Conservation (phyloP, 1,284 basidiomycete species). For the Leccinum colubrinum region DNA sequence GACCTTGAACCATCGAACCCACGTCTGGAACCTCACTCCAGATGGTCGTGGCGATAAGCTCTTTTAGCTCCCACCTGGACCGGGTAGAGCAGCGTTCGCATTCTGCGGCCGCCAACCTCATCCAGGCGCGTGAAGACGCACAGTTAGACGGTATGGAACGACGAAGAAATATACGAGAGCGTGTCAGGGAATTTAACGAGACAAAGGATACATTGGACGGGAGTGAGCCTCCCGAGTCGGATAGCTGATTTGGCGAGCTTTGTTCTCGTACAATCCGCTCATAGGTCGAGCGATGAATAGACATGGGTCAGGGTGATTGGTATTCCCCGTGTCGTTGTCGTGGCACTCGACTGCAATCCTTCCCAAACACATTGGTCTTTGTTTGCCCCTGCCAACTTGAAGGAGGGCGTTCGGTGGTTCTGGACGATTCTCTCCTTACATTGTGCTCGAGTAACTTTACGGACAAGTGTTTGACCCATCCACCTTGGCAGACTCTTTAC, state of each 20-base stretch:
- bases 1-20: background rate
- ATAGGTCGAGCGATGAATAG: background rate
- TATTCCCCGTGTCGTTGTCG: background rate
- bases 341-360: background rate
- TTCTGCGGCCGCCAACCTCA: conserved; percentile 41
- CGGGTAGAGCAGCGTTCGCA: conserved; percentile 28
- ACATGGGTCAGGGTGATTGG: background rate
- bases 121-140: conserved; percentile 42
- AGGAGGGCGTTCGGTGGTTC: background rate
- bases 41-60: conserved; percentile 9
- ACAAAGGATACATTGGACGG: background rate
- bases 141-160: conserved; percentile 39
- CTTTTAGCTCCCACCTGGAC: conserved; percentile 19
- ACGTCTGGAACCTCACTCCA: background rate
- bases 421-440: background rate
- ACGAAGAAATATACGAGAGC: conserved; percentile 38
- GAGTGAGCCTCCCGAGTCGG: background rate
- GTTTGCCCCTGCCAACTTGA: background rate
- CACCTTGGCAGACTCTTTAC: background rate
- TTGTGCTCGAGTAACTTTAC: background rate
- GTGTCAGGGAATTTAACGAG: conserved; percentile 30
- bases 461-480: background rate
- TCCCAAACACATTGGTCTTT: background rate
- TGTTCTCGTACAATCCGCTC: background rate
- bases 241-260: background rate